Percentiles rank a stretch among this genome's conserved stretches.
phyloP scores from a whole-genome alignment of 805 yeast species.

The Wickerhamiella siamensis region DNA sequence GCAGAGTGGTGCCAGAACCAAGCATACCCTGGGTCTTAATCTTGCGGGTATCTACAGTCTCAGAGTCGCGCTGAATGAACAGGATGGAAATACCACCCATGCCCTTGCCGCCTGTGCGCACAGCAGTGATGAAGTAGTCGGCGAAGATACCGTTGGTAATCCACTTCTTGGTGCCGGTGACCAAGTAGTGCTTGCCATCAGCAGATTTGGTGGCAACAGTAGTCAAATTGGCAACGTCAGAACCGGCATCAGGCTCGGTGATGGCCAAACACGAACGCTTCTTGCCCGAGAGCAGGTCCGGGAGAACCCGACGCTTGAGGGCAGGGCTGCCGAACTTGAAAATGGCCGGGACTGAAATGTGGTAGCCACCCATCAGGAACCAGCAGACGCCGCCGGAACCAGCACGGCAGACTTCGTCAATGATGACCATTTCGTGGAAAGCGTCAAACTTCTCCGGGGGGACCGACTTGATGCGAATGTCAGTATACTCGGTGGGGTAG shows the following conservation, averaged over 20 bases:
- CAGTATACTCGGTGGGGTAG: conserved; percentile 27
- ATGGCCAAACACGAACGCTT: conserved; percentile 30
- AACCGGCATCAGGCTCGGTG: conserved; percentile 33
- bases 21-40: conserved; percentile 30
- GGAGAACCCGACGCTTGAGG: conserved; percentile 26
- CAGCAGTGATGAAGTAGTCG: conserved; percentile 32
- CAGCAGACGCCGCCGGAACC: conserved; percentile 31
- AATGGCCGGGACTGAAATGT: conserved; percentile 30
- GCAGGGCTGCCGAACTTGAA: conserved; percentile 23
- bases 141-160: conserved; percentile 32
- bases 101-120: conserved; percentile 31
- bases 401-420: conserved; percentile 27
- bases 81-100: conserved; percentile 28
- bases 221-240: conserved; percentile 30
- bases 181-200: conserved; percentile 28
- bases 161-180: conserved; percentile 33
- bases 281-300: conserved; percentile 26
- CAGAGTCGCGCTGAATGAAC: conserved; percentile 26
- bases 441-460: conserved; percentile 27
- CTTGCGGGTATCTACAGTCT: conserved; percentile 26
- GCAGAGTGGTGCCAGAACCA: conserved; percentile 29
- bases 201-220: conserved; percentile 26
- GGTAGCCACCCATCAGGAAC: conserved; percentile 29
- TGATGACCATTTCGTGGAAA: conserved; percentile 28
- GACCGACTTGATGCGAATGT: conserved; percentile 25